phyloP scores from a whole-genome alignment of 768 basidiomycete species.

The Floccularia luteovirens region DNA sequence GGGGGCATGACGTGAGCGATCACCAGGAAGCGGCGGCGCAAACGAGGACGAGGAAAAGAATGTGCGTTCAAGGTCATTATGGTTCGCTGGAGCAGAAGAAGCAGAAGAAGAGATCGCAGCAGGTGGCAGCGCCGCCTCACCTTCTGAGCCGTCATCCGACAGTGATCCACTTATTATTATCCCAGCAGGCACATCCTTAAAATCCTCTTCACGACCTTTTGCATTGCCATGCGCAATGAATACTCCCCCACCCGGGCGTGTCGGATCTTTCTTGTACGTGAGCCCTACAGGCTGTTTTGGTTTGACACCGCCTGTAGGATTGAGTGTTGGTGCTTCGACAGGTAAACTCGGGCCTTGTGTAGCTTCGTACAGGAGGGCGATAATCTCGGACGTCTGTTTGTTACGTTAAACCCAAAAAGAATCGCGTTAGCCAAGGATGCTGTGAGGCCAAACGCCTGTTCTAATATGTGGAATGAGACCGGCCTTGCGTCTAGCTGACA shows the following conservation, averaged over 20 bases:
- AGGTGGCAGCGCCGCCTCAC: slow-evolving; percentile 30
- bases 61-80: slow-evolving; percentile 28
- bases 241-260: slow-evolving; percentile 81
- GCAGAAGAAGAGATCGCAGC: slow-evolving; percentile 13
- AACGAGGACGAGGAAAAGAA: slow-evolving; percentile 26
- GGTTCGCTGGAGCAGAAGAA: slow-evolving; percentile 14
- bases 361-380: slow-evolving; percentile 84
- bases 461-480: slow-evolving; percentile 16
- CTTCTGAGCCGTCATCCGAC: slow-evolving; percentile 40
- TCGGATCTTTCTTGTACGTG: slow-evolving; percentile 72
- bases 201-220: slow-evolving; percentile 28
- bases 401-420: slow-evolving; percentile 3
- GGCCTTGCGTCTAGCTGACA: slow-evolving; percentile 89
- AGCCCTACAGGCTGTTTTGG: slow-evolving; percentile 47
- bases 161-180: slow-evolving; percentile 37
- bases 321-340: slow-evolving; percentile 57
- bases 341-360: slow-evolving; percentile 64
- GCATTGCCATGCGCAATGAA: slow-evolving; percentile 59
- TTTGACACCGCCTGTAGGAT: slow-evolving; percentile 70
- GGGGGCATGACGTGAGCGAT: slow-evolving; percentile 8
- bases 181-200: slow-evolving; percentile 49
- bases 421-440: slow-evolving; percentile 5
- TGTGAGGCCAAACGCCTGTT: slow-evolving; percentile 5
- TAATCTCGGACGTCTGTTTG: slow-evolving; percentile 82
- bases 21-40: slow-evolving; percentile 22